A percentile compares a stretch with the other conserved stretches of the same genome.
phyloP scores from a whole-genome alignment of 352 stramenopile genomes.

The Phytophthora kernoviae region DNA sequence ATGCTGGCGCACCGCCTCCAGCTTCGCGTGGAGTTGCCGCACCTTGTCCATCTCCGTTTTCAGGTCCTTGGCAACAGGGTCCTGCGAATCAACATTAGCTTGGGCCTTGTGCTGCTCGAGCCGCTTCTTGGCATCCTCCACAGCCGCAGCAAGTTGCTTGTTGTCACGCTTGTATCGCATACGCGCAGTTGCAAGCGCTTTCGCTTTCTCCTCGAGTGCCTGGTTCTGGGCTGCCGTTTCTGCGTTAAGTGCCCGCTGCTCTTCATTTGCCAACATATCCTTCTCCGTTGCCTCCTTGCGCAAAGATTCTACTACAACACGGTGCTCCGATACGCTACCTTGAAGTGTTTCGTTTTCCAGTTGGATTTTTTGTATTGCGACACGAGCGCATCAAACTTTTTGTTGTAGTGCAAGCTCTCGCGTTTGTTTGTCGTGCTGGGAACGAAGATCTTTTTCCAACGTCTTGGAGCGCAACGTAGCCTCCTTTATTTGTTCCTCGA shows the following conservation, averaged over 20 bases:
- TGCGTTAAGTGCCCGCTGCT: constrained; percentile 84
- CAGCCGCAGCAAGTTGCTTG: constrained; percentile 69
- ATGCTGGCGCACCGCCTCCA: constrained; percentile 86
- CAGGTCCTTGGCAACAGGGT: constrained; percentile 81
- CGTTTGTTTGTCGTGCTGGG: constrained; percentile 77
- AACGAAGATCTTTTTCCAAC: constrained; percentile 73
- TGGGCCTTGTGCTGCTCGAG: constrained; percentile 84
- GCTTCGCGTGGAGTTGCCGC: constrained; percentile 80
- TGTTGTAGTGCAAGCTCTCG: constrained; percentile 74
- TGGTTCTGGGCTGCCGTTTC: constrained; percentile 86
- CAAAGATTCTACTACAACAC: constrained; percentile 69
- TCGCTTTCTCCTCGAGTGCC: constrained; percentile 87
- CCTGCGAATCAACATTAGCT: constrained; percentile 69
- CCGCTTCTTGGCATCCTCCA: constrained; percentile 85
- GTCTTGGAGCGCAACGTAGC: constrained; percentile 69
- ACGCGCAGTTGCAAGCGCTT: constrained; percentile 82
- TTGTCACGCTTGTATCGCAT: constrained; percentile 92
- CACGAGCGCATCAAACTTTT: constrained; percentile 82
- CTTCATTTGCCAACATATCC: constrained; percentile 88
- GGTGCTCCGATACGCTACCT: constrained; percentile 62
- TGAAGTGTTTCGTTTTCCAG: constrained; percentile 83
- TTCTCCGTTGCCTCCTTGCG: constrained; percentile 90
- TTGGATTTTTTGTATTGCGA: constrained; percentile 81
- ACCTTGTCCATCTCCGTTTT: constrained; percentile 89
- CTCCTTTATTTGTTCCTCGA: constrained; percentile 90